Conservation (phyloP, 257 asterid species). For the Solanum habrochaites region DNA sequence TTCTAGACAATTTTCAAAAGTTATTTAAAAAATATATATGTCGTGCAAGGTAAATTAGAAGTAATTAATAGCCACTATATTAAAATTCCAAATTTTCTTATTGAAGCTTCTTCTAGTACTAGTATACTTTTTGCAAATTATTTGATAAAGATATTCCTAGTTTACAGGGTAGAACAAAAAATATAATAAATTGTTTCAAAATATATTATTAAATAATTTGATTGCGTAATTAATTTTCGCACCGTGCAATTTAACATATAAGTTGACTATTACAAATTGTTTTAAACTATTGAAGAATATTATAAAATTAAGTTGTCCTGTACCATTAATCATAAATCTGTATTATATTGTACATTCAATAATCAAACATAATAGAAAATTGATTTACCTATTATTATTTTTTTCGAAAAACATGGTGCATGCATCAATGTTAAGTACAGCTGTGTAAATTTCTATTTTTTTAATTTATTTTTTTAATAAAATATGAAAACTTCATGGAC, state of each 20-base stretch:
- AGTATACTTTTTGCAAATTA: background rate
- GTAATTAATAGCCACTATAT: background rate
- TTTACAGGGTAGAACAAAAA: background rate
- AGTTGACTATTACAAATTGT: background rate
- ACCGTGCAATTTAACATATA: background rate
- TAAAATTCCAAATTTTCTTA: background rate
- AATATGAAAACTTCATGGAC: background rate
- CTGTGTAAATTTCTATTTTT: background rate
- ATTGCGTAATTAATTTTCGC: background rate
- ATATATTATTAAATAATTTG: background rate
- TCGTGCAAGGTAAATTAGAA: background rate
- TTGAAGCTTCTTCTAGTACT: background rate
- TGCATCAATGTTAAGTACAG: background rate
- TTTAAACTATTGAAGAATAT: background rate
- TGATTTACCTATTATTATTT: background rate
- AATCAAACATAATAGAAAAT: background rate
- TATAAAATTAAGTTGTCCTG: background rate
- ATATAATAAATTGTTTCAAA: too few relatives aligned
- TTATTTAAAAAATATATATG: background rate
- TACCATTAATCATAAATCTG: background rate
- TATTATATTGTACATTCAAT: background rate
- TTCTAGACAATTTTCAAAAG: too few relatives aligned
- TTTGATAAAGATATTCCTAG: background rate
- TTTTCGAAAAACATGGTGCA: background rate
- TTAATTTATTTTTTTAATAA: too few relatives aligned